phyloP scores from a whole-genome alignment of 371 early-diverging fungal species.

The Apophysomyces elegans region DNA sequence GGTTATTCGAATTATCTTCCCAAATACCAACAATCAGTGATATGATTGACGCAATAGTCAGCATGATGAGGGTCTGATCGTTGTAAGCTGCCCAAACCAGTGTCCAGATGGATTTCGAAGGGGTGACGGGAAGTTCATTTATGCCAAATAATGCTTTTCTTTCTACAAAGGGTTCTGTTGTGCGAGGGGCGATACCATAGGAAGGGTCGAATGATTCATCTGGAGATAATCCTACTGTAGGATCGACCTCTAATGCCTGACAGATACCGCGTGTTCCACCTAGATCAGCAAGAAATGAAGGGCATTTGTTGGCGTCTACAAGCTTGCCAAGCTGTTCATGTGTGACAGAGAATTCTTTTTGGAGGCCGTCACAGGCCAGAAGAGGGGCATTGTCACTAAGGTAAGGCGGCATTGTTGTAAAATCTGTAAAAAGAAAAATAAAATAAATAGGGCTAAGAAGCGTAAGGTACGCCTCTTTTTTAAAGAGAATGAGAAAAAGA shows the following conservation, averaged over 20 bases:
- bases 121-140: constrained; percentile 65
- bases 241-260: constrained; percentile 63
- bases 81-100: constrained; percentile 62
- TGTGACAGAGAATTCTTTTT: constrained; percentile 36
- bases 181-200: constrained; percentile 18
- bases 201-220: constrained; percentile 55
- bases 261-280: constrained; percentile 65
- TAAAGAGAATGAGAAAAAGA: neutral
- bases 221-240: constrained; percentile 58
- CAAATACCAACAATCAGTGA: constrained; percentile 84
- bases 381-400: neutral
- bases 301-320: constrained; percentile 61
- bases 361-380: neutral
- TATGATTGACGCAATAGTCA: constrained; percentile 77
- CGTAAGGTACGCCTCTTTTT: neutral
- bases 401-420: neutral
- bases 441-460: neutral
- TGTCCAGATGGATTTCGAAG: constrained; percentile 61
- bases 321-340: constrained; percentile 48
- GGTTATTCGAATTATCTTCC: constrained; percentile 63
- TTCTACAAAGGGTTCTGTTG: constrained; percentile 30
- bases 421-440: neutral
- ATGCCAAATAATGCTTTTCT: constrained; percentile 55
- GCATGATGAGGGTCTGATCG: constrained; percentile 63
- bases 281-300: constrained; percentile 48